phyloP scores from a whole-genome alignment of 2,329 filamentous ascomycete genomes.

The Penicillium digitatum region DNA sequence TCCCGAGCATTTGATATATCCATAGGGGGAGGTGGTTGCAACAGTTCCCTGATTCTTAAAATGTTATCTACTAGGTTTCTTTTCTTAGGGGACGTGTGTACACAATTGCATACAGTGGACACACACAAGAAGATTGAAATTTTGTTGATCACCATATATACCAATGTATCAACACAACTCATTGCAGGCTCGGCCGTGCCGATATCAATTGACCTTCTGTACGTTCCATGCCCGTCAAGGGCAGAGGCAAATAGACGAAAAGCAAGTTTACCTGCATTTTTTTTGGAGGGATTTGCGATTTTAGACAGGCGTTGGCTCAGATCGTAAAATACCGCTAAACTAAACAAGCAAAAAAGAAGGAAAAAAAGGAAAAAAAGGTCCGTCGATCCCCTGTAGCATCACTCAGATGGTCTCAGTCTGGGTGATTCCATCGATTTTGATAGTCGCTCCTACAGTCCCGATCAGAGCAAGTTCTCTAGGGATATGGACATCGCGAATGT shows the following conservation, averaged over 20 bases:
- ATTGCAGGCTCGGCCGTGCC: too few species aligned
- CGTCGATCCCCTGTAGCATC: background rate
- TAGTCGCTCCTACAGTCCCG: slow-evolving; percentile 36
- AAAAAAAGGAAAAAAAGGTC: background rate
- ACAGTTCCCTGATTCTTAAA: background rate
- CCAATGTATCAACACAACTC: too few species aligned
- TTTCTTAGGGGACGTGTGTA: too few species aligned
- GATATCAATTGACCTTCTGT: too few species aligned
- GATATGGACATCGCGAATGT: slow-evolving; percentile 53
- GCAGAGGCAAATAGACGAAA: background rate
- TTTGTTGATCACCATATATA: too few species aligned
- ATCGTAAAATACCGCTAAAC: background rate
- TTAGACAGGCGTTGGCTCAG: background rate
- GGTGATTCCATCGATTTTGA: slow-evolving; percentile 17
- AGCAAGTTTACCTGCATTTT: background rate
- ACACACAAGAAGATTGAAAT: too few species aligned
- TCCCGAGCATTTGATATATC: background rate
- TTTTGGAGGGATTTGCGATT: background rate
- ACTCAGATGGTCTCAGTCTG: slow-evolving; percentile 10
- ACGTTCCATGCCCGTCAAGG: background rate
- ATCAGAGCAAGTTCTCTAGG: slow-evolving; percentile 58
- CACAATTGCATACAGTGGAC: too few species aligned
- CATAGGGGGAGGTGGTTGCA: background rate
- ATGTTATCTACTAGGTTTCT: background rate
- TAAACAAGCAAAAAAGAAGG: background rate